Evolutionary conservation across 2,329 filamentous ascomycete species (phyloP), one percentile per base, ranked within the genome.

Genomic region (Fusarium zealandicum): DNA sequence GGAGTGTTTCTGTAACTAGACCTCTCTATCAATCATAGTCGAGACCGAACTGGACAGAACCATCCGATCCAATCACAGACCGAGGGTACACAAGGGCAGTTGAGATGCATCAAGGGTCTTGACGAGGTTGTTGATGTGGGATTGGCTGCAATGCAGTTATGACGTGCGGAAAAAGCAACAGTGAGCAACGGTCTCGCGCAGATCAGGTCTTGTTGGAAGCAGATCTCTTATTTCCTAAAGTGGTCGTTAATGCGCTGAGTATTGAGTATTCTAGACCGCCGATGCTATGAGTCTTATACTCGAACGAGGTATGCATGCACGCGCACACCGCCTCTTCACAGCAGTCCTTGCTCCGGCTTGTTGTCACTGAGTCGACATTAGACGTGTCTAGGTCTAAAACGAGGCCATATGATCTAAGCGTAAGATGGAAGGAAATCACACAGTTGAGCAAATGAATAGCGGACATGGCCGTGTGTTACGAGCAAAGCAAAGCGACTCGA

Each of bases 291-390:
- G 35, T 20, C 40, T 53, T 53, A 39, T 45, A 49, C 38, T 57
- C 37, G 35, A 32, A 32, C 46, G 41, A 30, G 31, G 33, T 54
- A 33, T 42, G 41, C 54, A 59, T 33, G 16, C 17, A 46, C 31
- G 32, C 48, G 50, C 57, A 58, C 58, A 61, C 58, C 58, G 58
- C 58, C 58, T 61, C 20, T 20, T 6, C 20, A 20, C 6, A 20
- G 4, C 20, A 20, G 20, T 4, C 20, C n/a, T n/a, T n/a, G n/a
- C n/a, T n/a, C n/a, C n/a, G n/a, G 6, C 20, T 41, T 27, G 37
- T 36, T 20, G 42, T 27, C 28, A 32, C 32, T 39, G 50, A 44
- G 46, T 61, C 57, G 43, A 54, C 43, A 35, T 20, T 6, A 20
- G 20, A 20, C 20, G 20, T 6, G 20, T 20, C 6, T 6, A 20